Conservation (phyloP, 2,329 filamentous ascomycete genomes). For the Colletotrichum destructivum region DNA sequence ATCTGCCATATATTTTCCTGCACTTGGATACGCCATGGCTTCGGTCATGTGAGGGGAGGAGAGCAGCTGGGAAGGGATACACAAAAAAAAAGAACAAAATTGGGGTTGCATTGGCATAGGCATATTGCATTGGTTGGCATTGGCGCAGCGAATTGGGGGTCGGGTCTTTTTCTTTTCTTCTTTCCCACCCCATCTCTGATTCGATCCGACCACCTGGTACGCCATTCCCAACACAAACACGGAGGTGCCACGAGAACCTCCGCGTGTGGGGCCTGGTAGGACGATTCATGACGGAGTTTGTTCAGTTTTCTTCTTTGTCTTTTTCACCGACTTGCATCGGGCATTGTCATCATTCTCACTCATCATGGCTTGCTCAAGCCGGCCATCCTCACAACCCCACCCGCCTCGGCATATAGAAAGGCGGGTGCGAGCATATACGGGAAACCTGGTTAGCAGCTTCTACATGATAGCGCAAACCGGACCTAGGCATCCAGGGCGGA, state of each 20-base stretch:
- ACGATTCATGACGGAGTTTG: constrained; percentile 8
- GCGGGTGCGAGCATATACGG: constrained; percentile 18
- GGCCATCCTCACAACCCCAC: constrained; percentile 1
- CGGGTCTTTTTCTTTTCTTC: background rate
- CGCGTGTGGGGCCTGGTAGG: constrained; percentile 10
- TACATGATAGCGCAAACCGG: constrained; percentile 7
- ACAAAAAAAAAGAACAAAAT: constrained; percentile 31
- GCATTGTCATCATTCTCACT: constrained; percentile 6
- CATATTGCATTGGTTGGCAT: constrained; percentile 33
- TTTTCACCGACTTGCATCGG: background rate
- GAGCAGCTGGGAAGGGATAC: constrained; percentile 3
- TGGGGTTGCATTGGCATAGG: constrained; percentile 40
- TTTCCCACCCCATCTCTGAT: background rate
- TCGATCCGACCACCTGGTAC: constrained; percentile 29
- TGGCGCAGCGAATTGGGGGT: constrained; percentile 34
- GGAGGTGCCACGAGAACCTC: constrained; percentile 30
- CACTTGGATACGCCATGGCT: constrained; percentile 20
- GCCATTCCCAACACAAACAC: constrained; percentile 32
- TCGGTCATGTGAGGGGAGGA: constrained; percentile 33
- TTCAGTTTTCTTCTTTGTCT: background rate
- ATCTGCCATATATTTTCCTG: constrained; percentile 10
- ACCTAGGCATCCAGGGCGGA: constrained; percentile 11
- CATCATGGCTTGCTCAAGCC: background rate
- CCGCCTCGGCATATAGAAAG: constrained; percentile 34
- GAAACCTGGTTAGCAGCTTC: background rate